Evolutionary conservation across 192 early-diverging fungal species (phyloP).

Genomic region (Backusella sp.): DNA sequence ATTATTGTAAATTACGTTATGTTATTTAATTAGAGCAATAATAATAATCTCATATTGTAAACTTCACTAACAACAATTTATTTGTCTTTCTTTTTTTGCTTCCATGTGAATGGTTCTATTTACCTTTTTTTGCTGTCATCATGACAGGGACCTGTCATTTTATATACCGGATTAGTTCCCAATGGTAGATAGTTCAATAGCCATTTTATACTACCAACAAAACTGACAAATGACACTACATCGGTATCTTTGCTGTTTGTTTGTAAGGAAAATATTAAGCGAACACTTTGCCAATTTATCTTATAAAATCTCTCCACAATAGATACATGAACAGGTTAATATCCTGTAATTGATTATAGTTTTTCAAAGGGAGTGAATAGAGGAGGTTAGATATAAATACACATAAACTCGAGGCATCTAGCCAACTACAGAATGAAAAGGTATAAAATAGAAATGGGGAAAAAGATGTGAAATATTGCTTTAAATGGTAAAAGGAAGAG

Average conservation of each 20-base stretch:
- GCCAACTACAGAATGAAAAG: neutral
- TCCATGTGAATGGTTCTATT: neutral
- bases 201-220: neutral
- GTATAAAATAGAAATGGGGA: neutral
- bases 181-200: neutral
- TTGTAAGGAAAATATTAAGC: neutral
- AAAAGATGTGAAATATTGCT: neutral
- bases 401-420: neutral
- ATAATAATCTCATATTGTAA: neutral
- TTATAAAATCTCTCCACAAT: neutral
- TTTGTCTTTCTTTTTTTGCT: neutral
- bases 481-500: neutral
- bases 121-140: neutral
- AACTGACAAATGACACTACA: neutral
- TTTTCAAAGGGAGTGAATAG: neutral
- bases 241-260: neutral
- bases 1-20: neutral
- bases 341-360: neutral
- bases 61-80: neutral
- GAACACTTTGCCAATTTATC: neutral
- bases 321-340: neutral
- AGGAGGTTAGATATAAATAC: neutral
- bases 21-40: neutral
- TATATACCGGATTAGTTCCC: neutral
- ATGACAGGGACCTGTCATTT: constrained; percentile 1